phyloP scores from a whole-genome alignment of 495 filamentous ascomycete species.

The Talaromyces borbonicus region DNA sequence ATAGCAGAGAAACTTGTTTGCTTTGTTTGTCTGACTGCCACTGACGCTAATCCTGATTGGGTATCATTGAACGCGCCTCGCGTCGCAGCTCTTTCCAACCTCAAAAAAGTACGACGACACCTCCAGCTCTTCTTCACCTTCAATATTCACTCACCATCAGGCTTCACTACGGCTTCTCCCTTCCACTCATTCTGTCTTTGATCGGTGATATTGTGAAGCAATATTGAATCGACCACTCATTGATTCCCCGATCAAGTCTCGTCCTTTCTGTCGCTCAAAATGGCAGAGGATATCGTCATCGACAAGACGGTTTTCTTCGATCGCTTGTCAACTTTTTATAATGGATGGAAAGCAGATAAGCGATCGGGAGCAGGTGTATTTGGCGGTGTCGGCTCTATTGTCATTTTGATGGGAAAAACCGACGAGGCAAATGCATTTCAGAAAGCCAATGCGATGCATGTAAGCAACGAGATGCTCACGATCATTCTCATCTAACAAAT shows the following conservation, averaged over 20 bases:
- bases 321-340: conserved; percentile 74
- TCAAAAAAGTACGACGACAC: too few species aligned
- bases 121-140: too few species aligned
- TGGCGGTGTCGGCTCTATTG: conserved; percentile 70
- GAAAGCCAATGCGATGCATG: conserved; percentile 94
- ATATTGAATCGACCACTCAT: background rate
- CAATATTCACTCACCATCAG: too few species aligned
- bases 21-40: background rate
- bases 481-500: background rate
- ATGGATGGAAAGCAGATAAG: conserved; percentile 93
- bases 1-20: too few species aligned
- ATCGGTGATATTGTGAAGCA: background rate
- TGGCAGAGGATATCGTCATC: conserved; percentile 71
- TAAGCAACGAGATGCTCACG: conserved; percentile 35
- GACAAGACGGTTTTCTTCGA: conserved; percentile 87
- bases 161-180: too few species aligned
- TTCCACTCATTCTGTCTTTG: too few species aligned
- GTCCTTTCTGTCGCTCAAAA: conserved; percentile 14
- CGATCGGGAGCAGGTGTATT: conserved; percentile 68
- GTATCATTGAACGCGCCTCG: conserved; percentile 14
- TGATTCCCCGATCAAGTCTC: background rate
- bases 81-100: conserved; percentile 6
- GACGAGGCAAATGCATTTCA: conserved; percentile 74
- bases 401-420: conserved; percentile 88
- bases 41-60: conserved; percentile 3